Evolutionary conservation across 2,329 filamentous ascomycete genomes (phyloP).

Genomic region (Cladosporium sp.): DNA sequence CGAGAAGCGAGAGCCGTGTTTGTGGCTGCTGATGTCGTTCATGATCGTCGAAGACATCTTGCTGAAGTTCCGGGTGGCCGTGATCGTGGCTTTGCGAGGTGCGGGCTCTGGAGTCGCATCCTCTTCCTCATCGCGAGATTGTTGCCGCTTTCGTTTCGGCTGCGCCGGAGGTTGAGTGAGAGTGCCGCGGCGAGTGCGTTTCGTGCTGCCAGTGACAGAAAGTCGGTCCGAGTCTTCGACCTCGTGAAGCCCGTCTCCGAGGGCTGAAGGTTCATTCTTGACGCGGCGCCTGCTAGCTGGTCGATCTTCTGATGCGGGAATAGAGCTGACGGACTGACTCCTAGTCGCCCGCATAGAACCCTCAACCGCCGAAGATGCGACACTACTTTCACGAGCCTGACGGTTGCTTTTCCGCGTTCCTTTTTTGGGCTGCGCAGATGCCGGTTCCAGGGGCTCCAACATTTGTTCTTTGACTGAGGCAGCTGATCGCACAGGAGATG

Average conservation of each 20-base stretch:
- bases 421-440: slow-evolving; percentile 18
- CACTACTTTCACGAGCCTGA: slow-evolving; percentile 31
- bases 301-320: slow-evolving; percentile 34
- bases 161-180: slow-evolving; percentile 25
- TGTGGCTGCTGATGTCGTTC: slow-evolving; percentile 47
- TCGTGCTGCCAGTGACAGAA: slow-evolving; percentile 21
- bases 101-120: slow-evolving; percentile 17
- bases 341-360: slow-evolving; percentile 41
- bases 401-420: slow-evolving; percentile 11
- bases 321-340: slow-evolving; percentile 42
- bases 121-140: slow-evolving; percentile 17
- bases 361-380: slow-evolving; percentile 42
- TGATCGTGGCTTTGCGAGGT: slow-evolving; percentile 30
- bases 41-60: slow-evolving; percentile 44
- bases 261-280: slow-evolving; percentile 41
- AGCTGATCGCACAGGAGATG: neutral
- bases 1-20: slow-evolving; percentile 47
- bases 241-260: slow-evolving; percentile 32
- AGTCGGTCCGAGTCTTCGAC: slow-evolving; percentile 32
- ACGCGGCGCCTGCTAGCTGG: slow-evolving; percentile 34
- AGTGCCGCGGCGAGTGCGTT: slow-evolving; percentile 30
- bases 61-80: slow-evolving; percentile 44
- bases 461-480: neutral
- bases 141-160: slow-evolving; percentile 39
- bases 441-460: slow-evolving; percentile 4